Conservation (phyloP, 345 rosid genomes). For the Cochlearia excelsa region DNA sequence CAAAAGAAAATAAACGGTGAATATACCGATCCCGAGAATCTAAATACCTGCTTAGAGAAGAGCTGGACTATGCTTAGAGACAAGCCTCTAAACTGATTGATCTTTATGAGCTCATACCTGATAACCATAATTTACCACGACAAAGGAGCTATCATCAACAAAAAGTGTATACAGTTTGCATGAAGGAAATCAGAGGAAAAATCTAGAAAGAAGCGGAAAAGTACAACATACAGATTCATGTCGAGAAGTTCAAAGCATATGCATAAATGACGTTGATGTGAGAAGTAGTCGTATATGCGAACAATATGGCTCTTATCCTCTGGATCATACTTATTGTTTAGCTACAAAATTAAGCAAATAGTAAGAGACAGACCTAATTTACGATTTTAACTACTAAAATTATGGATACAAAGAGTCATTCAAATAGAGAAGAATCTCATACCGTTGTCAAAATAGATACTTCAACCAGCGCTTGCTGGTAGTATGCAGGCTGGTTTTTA, state of each 20-base stretch:
- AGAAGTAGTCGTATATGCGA: conserved; percentile 93
- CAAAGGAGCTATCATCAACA: conserved; percentile 23
- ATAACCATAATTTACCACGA: conserved; percentile 35
- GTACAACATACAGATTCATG: conserved; percentile 80
- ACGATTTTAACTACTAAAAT: conserved; percentile 5
- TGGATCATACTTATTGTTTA: conserved; percentile 96
- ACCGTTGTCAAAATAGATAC: conserved; percentile 96
- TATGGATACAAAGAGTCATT: conserved; percentile 26
- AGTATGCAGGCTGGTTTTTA: conserved; percentile 95
- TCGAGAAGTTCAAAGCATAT: conserved; percentile 96
- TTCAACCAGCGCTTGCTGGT: conserved; percentile 97
- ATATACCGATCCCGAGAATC: conserved; percentile 16
- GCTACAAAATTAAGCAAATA: conserved; percentile 47
- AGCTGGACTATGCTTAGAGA: conserved; percentile 93
- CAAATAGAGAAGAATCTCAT: conserved; percentile 28
- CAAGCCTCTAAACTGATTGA: conserved; percentile 87
- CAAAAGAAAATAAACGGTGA: conserved; percentile 11
- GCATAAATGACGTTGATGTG: conserved; percentile 80
- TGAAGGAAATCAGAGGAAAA: conserved; percentile 11
- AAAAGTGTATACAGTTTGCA: conserved; percentile 9
- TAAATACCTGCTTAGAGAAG: conserved; percentile 90
- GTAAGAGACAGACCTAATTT: conserved; percentile 6
- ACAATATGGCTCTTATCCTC: conserved; percentile 98
- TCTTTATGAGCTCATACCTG: conserved; percentile 98
- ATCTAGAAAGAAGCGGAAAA: conserved; percentile 14